Conservation (phyloP, 306 rosid species). For the Trifolium repens region DNA sequence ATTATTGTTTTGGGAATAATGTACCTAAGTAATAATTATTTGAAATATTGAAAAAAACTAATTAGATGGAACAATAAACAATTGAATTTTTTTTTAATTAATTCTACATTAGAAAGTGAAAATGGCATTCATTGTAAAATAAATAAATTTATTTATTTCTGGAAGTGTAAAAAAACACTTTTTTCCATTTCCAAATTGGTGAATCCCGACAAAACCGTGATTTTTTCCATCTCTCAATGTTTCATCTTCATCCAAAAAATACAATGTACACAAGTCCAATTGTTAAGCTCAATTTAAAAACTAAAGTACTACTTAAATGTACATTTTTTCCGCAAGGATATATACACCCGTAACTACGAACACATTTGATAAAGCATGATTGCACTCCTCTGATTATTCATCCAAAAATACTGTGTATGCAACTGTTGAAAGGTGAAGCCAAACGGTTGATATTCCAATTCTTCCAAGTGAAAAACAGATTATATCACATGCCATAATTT, state of each 20-base stretch:
- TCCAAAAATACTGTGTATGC: conserved; percentile 2
- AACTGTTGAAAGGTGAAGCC: background rate
- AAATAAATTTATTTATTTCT: no score
- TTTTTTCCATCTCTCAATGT: background rate
- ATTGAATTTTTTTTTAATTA: no score
- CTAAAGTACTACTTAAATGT: background rate
- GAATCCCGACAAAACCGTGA: no score
- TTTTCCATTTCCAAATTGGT: no score
- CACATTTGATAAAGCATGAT: background rate
- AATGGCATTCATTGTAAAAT: no score
- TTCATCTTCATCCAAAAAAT: background rate
- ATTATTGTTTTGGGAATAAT: no score
- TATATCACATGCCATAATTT: conserved; percentile 22
- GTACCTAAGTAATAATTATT: no score
- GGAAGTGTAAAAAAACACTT: no score
- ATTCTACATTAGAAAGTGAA: no score
- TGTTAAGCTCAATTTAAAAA: background rate
- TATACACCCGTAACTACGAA: background rate
- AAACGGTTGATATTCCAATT: background rate
- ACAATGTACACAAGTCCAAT: background rate
- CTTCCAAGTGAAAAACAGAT: background rate
- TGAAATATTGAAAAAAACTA: no score
- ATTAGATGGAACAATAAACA: no score
- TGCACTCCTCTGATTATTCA: background rate
- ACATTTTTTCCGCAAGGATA: background rate